Percentiles rank a stretch among this genome's conserved stretches.
Conservation (phyloP, 768 basidiomycete species). For the Lanmaoa rubissima region DNA sequence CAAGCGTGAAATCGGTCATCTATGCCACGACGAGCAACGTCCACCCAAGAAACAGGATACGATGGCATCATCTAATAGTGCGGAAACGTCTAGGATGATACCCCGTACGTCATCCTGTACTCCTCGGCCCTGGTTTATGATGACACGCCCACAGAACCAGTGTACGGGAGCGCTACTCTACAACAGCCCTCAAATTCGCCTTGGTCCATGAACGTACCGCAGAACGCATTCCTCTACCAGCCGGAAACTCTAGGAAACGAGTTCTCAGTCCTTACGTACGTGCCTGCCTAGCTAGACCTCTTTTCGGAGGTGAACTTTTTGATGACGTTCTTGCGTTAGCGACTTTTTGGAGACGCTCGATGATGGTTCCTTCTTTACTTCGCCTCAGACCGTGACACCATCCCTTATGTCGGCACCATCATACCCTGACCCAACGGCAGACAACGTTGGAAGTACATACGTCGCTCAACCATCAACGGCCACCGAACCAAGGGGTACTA, state of each 20-base stretch:
- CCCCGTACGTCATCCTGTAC: constrained; percentile 19
- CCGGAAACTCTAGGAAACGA: constrained; percentile 78
- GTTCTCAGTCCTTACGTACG: constrained; percentile 77
- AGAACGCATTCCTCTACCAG: constrained; percentile 61
- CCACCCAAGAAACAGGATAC: constrained; percentile 45
- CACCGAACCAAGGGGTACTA: constrained; percentile 22
- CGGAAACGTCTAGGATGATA: constrained; percentile 35
- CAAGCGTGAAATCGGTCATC: constrained; percentile 93
- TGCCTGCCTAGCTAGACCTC: background rate
- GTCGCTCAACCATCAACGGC: constrained; percentile 11
- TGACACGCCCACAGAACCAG: constrained; percentile 17
- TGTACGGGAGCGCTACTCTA: constrained; percentile 19
- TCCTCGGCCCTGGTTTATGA: background rate
- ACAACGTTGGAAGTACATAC: constrained; percentile 15
- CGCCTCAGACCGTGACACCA: constrained; percentile 48
- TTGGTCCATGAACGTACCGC: constrained; percentile 54
- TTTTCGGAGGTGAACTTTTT: background rate
- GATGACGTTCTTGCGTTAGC: constrained; percentile 35
- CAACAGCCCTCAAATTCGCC: constrained; percentile 36
- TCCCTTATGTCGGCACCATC: constrained; percentile 46
- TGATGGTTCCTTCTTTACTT: constrained; percentile 75
- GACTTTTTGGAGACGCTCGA: constrained; percentile 89
- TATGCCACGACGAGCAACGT: constrained; percentile 86
- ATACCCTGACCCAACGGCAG: constrained; percentile 15
- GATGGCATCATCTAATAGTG: constrained; percentile 23